Conservation (phyloP, 1,139 yeast genomes). For the Scheffersomyces titani region DNA sequence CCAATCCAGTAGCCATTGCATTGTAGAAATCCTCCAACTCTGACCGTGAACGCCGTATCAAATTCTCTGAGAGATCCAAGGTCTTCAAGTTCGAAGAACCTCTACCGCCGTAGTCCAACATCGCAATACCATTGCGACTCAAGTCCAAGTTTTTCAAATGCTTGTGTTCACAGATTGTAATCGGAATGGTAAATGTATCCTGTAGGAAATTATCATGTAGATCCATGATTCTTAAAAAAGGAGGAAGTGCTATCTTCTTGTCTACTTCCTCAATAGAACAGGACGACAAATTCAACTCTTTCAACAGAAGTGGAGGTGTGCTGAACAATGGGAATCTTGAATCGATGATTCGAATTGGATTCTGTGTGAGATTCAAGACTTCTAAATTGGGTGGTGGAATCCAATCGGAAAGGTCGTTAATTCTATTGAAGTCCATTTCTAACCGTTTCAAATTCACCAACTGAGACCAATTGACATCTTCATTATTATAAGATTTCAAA, state of each 20-base stretch:
- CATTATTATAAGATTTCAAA: constrained; percentile 16
- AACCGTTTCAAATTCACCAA: constrained; percentile 20
- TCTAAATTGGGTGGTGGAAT: constrained; percentile 14
- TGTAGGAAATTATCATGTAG: constrained; percentile 4
- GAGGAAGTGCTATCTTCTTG: constrained; percentile 3
- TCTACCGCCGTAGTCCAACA: constrained; percentile 2
- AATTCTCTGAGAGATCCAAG: constrained; percentile 23
- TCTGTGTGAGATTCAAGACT: constrained; percentile 10
- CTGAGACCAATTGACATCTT: constrained; percentile 22
- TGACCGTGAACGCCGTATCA: constrained; percentile 13
- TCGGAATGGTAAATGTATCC: constrained; percentile 1
- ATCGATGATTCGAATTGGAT: constrained; percentile 3
- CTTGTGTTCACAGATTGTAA: constrained; percentile 2
- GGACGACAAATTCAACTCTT: constrained; percentile 2
- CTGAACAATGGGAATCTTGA: constrained; percentile 5
- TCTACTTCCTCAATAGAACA: constrained; percentile 3
- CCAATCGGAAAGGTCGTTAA: constrained; percentile 9
- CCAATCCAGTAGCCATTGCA: constrained; percentile 24
- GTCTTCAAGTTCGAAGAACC: constrained; percentile 10
- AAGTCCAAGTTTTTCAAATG: constrained; percentile 13
- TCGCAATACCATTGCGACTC: constrained; percentile 19
- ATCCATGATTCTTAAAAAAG: constrained; percentile 3
- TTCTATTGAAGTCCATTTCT: constrained; percentile 24
- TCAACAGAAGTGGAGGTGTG: not conserved
- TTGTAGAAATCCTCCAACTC: constrained; percentile 22